Evolutionary conservation across 345 rosid species (phyloP), one percentile per base, ranked within the genome.

Genomic region (Psidium guajava): DNA sequence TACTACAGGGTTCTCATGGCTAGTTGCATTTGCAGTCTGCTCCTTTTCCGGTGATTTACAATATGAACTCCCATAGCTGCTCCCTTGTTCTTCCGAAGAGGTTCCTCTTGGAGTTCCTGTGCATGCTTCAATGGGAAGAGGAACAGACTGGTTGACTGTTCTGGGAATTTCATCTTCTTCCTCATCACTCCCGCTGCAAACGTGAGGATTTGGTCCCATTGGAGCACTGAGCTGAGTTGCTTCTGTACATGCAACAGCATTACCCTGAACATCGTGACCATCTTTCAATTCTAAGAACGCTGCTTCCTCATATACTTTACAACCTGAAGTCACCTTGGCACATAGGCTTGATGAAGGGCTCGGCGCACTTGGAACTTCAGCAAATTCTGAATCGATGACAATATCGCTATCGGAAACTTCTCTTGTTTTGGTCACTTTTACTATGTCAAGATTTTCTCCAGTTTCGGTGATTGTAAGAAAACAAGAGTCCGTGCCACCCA

Each of bases 71-170:
- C 77, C 77, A 69, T 18, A 69, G 77, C 77, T 69, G 47, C 47
- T 69, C 47, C 77, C 28, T 47, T 90, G 87, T 83, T 89, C 87
- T 86, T 58, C 80, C 64, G 74, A 85, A 84, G 49, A 85, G 82
- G 64, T 84, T 47, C 58, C 73, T 58, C 44, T 85, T 64, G 84
- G 54, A 85, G 85, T 86, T 85, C 90, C 91, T 53, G 86, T 83
- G 84, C 86, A 82, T 84, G 58, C 83, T 87, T 85, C 92, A 69
- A 32, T 36, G 24, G 18, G 77, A 69, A 32, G 24, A 69, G 77
- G 47, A 54, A 85, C 73, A n/a, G 88, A 54, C 42, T 84, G 59
- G 28, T 58, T 74, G 82, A 61, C n/a, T 21, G 8, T 42, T 8
- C 44, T 52, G 57, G 27, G 47, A 32, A 69, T 32, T 69, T 69